phyloP scores from a whole-genome alignment of 2,329 filamentous ascomycete species.

The Colletotrichum musicola region DNA sequence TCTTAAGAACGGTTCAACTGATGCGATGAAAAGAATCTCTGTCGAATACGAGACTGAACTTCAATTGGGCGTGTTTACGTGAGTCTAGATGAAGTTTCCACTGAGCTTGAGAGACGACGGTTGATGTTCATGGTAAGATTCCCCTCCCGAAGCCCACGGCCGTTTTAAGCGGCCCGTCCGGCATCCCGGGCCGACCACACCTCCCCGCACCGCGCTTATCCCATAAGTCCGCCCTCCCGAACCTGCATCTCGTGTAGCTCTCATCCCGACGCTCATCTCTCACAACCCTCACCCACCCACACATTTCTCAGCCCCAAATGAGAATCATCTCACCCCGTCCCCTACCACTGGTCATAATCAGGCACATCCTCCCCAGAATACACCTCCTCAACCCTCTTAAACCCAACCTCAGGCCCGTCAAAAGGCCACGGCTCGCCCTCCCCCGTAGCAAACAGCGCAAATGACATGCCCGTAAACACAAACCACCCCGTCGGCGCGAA shows the following conservation, averaged over 20 bases:
- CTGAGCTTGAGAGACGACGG: too few species aligned
- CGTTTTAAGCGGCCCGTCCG: slow-evolving; percentile 14
- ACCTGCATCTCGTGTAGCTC: not conserved
- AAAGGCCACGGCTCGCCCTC: slow-evolving; percentile 42
- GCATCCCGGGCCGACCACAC: slow-evolving; percentile 24
- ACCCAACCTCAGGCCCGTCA: slow-evolving; percentile 41
- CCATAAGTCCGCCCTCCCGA: not conserved
- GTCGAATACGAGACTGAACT: too few species aligned
- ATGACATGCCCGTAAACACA: slow-evolving; percentile 41
- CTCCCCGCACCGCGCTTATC: slow-evolving; percentile 17
- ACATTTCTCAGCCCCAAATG: not conserved
- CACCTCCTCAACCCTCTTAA: slow-evolving; percentile 38
- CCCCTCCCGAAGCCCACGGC: not conserved
- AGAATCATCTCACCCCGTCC: too few species aligned
- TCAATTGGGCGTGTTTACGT: too few species aligned
- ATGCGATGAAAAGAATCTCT: too few species aligned
- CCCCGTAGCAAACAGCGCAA: slow-evolving; percentile 42
- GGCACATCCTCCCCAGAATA: slow-evolving; percentile 41
- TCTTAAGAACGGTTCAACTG: too few species aligned
- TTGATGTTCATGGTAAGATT: not conserved
- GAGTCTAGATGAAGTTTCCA: too few species aligned
- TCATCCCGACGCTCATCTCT: too few species aligned
- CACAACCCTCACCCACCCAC: too few species aligned
- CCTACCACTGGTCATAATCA: slow-evolving; percentile 21
- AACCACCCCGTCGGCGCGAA: slow-evolving; percentile 36